phyloP scores from a whole-genome alignment of 2,329 filamentous ascomycete genomes.

The Calonectria pauciramosa region DNA sequence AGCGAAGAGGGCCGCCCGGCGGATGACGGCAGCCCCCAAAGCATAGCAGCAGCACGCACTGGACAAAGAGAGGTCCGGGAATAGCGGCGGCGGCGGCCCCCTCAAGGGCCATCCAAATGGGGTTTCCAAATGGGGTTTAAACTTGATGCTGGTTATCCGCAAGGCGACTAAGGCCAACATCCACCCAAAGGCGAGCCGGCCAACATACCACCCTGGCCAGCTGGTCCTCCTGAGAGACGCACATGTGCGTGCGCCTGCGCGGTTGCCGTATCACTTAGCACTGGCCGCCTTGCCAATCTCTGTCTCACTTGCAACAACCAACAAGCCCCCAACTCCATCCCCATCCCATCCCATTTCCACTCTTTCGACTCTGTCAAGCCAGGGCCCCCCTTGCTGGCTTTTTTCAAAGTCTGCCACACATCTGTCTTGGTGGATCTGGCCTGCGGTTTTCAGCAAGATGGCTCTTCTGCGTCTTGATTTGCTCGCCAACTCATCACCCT shows the following conservation, averaged over 20 bases:
- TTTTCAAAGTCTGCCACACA: not conserved
- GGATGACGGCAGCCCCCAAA: not conserved
- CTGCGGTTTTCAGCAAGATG: not conserved
- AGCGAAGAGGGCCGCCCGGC: not conserved
- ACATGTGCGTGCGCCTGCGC: not conserved
- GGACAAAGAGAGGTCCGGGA: not conserved
- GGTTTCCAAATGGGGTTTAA: not conserved
- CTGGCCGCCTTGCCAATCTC: not conserved
- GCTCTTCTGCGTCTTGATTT: not conserved
- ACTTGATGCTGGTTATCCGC: not conserved
- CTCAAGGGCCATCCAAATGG: no score
- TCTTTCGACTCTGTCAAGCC: not conserved
- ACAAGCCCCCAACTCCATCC: not conserved
- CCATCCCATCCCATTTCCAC: conserved; percentile 7
- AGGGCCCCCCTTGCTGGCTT: conserved; percentile 8
- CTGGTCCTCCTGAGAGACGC: not conserved
- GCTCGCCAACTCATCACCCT: not conserved
- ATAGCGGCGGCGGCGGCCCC: not conserved
- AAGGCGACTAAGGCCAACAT: not conserved
- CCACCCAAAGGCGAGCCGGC: not conserved
- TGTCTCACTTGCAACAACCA: not conserved
- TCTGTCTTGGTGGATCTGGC: not conserved
- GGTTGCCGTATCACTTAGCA: not conserved
- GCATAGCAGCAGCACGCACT: not conserved
- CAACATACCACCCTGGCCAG: not conserved